Evolutionary conservation across 129 eudicot genomes (phyloP), one percentile per base, ranked within the genome.

Genomic region (Silybum marianum): DNA sequence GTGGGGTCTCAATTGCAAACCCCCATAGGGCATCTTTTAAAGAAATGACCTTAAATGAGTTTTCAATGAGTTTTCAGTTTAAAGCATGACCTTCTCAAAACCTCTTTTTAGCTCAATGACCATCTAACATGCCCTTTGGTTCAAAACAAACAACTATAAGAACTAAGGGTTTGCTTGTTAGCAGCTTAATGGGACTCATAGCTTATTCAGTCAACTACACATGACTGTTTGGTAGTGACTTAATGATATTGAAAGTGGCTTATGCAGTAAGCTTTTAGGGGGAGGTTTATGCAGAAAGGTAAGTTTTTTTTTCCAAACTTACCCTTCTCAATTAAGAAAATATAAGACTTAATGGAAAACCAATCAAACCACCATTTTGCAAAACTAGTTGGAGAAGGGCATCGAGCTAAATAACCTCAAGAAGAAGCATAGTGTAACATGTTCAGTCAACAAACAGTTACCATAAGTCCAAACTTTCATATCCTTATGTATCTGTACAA

Each of bases 401-500:
- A n/a, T 26, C 2, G 23, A 34, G 5, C 18, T 26, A 19, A 63
- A 76, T 63, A 63, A 13, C 62, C 44, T 0, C 65, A 67, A 65
- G 19, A 65, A 12, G 32, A n/a, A 78, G 21, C 72, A 23, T 39
- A 12, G 12, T 13, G 36, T 8, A 73, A 26, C 84, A 81, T 40
- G 51, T 73, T 73, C 44, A 28, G 28, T 7, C 48, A 38, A 72
- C 69, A 74, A 73, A 66, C 40, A 58, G 7, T 26, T 63, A 12
- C 39, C 38, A 12, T 58, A 30, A 23, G 16, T 67, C 24, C 65
- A 54, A 36, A 7, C 11, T 72, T 23, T 40, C 73, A 58, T 74
- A 79, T 68, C 58, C 40, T 84, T 73, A 16, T 11, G 6, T 19
- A 38, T 74, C 69, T 83, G 79, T 84, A 84, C 84, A 79, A 51